A percentile compares a stretch with the other conserved stretches of the same genome.
Evolutionary conservation across 106 monocot genomes (phyloP).

Genomic region (Dioscorea zingiberensis): DNA sequence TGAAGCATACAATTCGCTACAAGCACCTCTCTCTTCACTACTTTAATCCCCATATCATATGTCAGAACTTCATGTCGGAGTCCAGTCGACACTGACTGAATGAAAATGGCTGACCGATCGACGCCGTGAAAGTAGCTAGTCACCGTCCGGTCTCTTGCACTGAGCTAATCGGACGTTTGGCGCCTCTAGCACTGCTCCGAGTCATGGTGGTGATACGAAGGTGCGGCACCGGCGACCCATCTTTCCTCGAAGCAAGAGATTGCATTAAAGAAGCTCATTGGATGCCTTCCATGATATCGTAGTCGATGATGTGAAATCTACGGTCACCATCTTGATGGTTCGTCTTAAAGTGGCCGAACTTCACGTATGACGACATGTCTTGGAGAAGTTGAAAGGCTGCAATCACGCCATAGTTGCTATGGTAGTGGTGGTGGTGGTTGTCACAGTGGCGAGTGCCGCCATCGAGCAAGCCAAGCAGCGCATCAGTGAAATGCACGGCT

Average conservation of each 20-base stretch:
- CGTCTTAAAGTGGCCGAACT: constrained; percentile 63
- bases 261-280: constrained; percentile 70
- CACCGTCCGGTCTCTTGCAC: constrained; percentile 43
- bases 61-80: constrained; percentile 40
- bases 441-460: background rate
- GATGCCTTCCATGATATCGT: constrained; percentile 49
- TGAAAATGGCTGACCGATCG: constrained; percentile 46
- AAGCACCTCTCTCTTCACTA: constrained; percentile 38
- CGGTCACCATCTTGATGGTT: constrained; percentile 57
- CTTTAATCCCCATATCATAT: constrained; percentile 18
- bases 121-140: constrained; percentile 43
- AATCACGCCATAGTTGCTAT: constrained; percentile 16
- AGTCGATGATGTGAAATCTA: constrained; percentile 55
- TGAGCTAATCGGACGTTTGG: background rate
- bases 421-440: background rate
- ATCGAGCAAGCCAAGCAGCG: constrained; percentile 41
- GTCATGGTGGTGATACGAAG: constrained; percentile 49
- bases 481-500: constrained; percentile 52
- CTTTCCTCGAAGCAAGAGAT: constrained; percentile 28
- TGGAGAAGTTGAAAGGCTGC: constrained; percentile 58
- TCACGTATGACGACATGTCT: constrained; percentile 67
- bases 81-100: constrained; percentile 52
- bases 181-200: constrained; percentile 16
- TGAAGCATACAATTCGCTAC: constrained; percentile 47
- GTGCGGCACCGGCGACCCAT: constrained; percentile 41